These are phyloP conservation scores for Diplodia sapinea DNA, from an alignment of 2,329 filamentous ascomycete species.

Conservation along the genomic window DNA sequence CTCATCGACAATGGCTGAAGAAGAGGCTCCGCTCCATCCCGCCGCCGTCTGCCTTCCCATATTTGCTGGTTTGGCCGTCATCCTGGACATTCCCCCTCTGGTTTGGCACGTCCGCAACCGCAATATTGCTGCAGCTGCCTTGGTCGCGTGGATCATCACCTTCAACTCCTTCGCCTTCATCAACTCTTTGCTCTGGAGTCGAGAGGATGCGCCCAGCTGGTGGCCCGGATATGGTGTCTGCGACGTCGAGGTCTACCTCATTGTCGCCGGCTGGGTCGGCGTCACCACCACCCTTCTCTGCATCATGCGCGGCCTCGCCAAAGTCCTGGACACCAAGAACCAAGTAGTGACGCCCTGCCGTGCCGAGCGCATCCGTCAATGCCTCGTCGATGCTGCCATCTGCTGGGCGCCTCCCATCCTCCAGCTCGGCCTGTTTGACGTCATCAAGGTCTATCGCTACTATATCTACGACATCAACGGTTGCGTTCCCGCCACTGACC, in stretches of 20 bases:
- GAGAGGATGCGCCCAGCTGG: slow-evolving; percentile 60
- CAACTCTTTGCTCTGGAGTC: slow-evolving; percentile 70
- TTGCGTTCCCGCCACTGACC: slow-evolving; percentile 60
- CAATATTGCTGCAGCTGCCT: slow-evolving; percentile 64
- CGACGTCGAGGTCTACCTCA: slow-evolving; percentile 67
- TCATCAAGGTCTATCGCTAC: slow-evolving; percentile 66
- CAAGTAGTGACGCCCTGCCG: slow-evolving; percentile 58
- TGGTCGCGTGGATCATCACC: slow-evolving; percentile 63
- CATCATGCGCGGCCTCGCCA: slow-evolving; percentile 65
- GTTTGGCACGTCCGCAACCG: slow-evolving; percentile 65
- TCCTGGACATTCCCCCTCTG: slow-evolving; percentile 63
- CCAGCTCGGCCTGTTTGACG: slow-evolving; percentile 62
- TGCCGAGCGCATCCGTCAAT: slow-evolving; percentile 54
- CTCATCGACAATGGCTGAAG: slow-evolving; percentile 4
- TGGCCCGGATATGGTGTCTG: slow-evolving; percentile 67
- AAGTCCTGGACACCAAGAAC: slow-evolving; percentile 65
- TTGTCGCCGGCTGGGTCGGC: slow-evolving; percentile 59
- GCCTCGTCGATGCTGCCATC: slow-evolving; percentile 59
- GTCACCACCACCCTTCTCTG: slow-evolving; percentile 61
- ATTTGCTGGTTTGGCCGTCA: slow-evolving; percentile 56
- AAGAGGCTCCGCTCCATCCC: slow-evolving; percentile 39
- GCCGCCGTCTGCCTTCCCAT: slow-evolving; percentile 54
- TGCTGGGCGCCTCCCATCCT: slow-evolving; percentile 63
- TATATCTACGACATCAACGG: slow-evolving; percentile 64
- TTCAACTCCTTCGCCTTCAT: slow-evolving; percentile 63